Base-by-base conservation (phyloP, 2,329 filamentous ascomycete genomes). In the Pseudocercospora fijiensis region DNA sequence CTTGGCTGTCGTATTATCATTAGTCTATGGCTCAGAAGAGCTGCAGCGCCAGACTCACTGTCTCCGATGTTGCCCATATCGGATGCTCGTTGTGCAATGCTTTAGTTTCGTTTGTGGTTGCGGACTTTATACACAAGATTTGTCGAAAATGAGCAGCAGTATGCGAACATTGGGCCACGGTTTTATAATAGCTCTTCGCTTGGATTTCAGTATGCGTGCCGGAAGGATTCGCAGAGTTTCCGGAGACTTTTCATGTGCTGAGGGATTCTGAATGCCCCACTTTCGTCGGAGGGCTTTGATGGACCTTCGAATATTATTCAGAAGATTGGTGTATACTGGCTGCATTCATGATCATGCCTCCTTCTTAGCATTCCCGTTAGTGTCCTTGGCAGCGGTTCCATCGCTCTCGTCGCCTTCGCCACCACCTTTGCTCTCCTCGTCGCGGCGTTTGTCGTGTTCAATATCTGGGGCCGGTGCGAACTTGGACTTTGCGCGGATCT, bases 391-490 rank as follows among this genome's bases (percentile, higher is more conserved):
- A 20, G 26, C 45, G n/a, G 58, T 52, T 16, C 43, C 45, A 55
- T 58, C 52, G 6, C 33, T 45, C 24, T 47, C 45, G 20, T 58
- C 53, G 16, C 52, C 60, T 28, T 63, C 60, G 33, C 53, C 56
- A 11, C 49, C 57, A 28, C 47, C 62, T 30, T 49, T 57, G 30
- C 61, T 65, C 45, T 71, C 69, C 41, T 78, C 77, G 60, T 78
- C 76, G 27, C 76, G 70, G 22, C 72, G 68, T 55, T 65, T 76
- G 37, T 78, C 77, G 51, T 76, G 73, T 45, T 65, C 63, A 33
- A 78, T 76, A 67, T 79, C 77, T 13, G 75, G 76, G 8, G 70
- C 67, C 3, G 80, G 80, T 1, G 79, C 79, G 65, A 79, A 81
- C 49, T 75, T 76, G 28, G 75, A 78, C 69, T 74, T 79, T 45